Evolutionary conservation across 2,329 filamentous ascomycete genomes (phyloP), one percentile per base, ranked within the genome.

Genomic region (Fusarium gaditjirri): DNA sequence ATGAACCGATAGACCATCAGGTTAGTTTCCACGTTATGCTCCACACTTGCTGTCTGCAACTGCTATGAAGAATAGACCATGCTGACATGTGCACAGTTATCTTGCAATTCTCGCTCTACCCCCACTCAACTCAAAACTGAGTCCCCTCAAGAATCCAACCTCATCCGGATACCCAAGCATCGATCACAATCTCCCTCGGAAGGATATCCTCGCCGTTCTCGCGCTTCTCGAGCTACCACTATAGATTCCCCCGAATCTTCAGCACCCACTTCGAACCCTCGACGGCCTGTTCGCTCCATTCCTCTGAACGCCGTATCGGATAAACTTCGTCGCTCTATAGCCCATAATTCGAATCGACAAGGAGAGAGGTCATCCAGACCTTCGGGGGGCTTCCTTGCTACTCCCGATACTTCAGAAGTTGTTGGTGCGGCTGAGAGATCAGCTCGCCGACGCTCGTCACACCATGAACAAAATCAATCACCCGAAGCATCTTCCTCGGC

Each of bases 361-460:
- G 52, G 61, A 23, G 80, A 80, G 33, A 70, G 77, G 60, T 62
- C 69, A 1, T 66, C 68, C 2, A 73, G 78, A 54, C 61, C 70
- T 12, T 76, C 79, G 10, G 78, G 49, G 35, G 35, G 78, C 65
- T 78, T 86, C 70, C 83, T 89, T 25, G 86, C 87, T 19, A 91
- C 89, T 0, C 89, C 89, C n/a, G 88, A 90, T 71, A 83, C 85
- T 16, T 86, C 88, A 16, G 88, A 89, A 62, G 66, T 85, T 8
- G 72, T 76, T 16, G 74, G 76, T 27, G 44, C 69, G 8, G 62
- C 65, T n/a, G 81, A 81, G 41, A 82, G 82, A 39, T 74, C 80
- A 3, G 77, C 82, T 42, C 83, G 83, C 29, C 77, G 83, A 56
- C 81, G 87, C 66, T 80, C 81, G 33, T 68, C 83, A 38, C 80